These are phyloP conservation scores for Trichoderma virens DNA, from an alignment of 495 filamentous ascomycete genomes.

Conservation along the genomic window DNA sequence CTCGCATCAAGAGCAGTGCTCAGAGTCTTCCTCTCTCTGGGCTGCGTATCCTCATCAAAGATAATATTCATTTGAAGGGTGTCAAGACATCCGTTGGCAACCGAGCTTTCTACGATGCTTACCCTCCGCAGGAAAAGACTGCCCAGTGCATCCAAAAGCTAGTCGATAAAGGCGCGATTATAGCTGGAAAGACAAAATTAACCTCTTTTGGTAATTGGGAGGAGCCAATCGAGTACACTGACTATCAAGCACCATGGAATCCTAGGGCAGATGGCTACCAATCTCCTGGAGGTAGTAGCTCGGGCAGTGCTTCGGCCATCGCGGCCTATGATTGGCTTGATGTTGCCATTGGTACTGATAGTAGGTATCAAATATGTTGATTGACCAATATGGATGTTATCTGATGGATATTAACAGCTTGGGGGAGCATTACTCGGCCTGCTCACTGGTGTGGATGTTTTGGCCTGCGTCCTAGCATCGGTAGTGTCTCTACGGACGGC, in stretches of 20 bases:
- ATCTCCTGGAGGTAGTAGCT: not conserved
- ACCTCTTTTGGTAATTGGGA: not conserved
- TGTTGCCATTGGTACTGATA: not conserved
- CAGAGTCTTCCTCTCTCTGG: not conserved
- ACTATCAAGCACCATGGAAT: not conserved
- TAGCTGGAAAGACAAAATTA: not conserved
- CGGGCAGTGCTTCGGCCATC: not conserved
- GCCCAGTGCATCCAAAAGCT: not conserved
- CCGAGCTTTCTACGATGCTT: not conserved
- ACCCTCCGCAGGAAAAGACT: not conserved
- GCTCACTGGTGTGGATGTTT: not conserved
- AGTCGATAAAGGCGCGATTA: not conserved
- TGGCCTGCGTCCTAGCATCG: not conserved
- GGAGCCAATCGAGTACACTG: not conserved
- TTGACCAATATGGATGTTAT: not conserved
- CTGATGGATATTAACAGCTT: not conserved
- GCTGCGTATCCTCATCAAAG: not conserved
- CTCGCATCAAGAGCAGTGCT: not conserved
- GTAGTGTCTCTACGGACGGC: not conserved
- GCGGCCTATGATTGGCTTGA: not conserved
- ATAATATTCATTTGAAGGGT: not conserved
- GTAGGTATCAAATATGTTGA: not conserved
- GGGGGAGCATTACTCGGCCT: not conserved
- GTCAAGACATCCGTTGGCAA: not conserved
- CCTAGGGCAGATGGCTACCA: not conserved